Conservation (phyloP, 169 alveolate genomes). For the Plasmodium yoelii region DNA sequence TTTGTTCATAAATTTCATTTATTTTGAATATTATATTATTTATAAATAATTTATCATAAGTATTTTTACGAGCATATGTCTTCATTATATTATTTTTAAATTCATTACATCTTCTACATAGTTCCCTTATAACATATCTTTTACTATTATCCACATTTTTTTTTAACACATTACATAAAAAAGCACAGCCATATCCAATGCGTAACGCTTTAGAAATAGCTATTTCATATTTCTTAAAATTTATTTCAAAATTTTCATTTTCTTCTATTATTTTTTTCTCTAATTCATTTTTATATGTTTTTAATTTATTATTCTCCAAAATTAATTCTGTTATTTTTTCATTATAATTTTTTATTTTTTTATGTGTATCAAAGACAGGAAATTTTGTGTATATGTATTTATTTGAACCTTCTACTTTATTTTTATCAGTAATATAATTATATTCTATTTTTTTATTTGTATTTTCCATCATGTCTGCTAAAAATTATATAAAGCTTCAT, state of each 20-base stretch:
- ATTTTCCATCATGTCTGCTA: background rate
- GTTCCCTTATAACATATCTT: constrained; percentile 21
- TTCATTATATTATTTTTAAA: constrained; percentile 36
- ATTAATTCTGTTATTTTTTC: constrained; percentile 54
- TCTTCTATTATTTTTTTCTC: constrained; percentile 50
- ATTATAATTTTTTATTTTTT: constrained; percentile 55
- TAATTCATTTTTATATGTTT: constrained; percentile 33
- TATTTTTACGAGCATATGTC: constrained; percentile 15
- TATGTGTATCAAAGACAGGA: constrained; percentile 66
- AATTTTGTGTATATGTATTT: constrained; percentile 70
- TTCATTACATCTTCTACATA: constrained; percentile 34
- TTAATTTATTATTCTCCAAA: constrained; percentile 63
- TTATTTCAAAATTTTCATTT: constrained; percentile 31
- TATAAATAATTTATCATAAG: constrained; percentile 20
- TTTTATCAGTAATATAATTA: constrained; percentile 33
- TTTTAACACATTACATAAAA: constrained; percentile 29
- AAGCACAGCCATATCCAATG: constrained; percentile 42
- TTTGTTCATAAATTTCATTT: constrained; percentile 23
- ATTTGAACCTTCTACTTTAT: constrained; percentile 19
- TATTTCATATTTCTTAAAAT: constrained; percentile 66
- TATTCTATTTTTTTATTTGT: constrained; percentile 9
- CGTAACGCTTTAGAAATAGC: constrained; percentile 64
- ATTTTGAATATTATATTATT: constrained; percentile 24
- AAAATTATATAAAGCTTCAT: background rate
- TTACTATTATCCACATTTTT: constrained; percentile 38